Evolutionary conservation across 1,139 yeast species (phyloP).

Genomic region (Saccharomycopsis hybrid): DNA sequence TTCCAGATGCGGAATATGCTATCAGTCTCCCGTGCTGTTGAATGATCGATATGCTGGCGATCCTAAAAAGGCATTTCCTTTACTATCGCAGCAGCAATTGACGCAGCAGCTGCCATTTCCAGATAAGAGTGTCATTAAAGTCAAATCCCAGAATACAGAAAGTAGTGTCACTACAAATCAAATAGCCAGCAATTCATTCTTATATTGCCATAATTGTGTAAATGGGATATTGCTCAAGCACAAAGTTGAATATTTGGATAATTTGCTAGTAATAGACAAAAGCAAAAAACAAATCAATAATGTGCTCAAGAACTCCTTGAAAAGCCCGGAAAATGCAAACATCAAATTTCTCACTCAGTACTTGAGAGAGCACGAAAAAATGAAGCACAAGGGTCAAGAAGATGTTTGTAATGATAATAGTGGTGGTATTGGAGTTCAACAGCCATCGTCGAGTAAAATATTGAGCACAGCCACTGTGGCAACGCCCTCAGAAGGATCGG

Average conservation of each 20-base stretch:
- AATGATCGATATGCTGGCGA: slow-evolving; percentile 3
- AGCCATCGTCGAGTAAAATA: background rate
- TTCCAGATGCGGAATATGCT: slow-evolving; percentile 9
- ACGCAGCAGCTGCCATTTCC: background rate
- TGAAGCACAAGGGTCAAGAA: background rate
- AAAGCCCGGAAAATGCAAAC: slow-evolving; percentile 7
- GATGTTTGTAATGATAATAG: background rate
- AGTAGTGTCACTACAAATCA: too few species aligned
- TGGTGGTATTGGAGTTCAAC: too few species aligned
- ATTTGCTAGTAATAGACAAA: background rate
- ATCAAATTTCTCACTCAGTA: slow-evolving; percentile 9
- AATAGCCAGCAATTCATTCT: background rate
- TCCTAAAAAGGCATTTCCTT: background rate
- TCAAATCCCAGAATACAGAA: background rate
- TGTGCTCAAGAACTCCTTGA: slow-evolving; percentile 9
- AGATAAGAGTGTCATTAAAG: background rate
- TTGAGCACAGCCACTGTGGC: too few species aligned
- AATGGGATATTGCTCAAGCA: background rate
- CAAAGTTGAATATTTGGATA: slow-evolving; percentile 6
- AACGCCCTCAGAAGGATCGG: slow-evolving; percentile 4
- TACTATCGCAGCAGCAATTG: background rate
- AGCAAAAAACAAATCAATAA: slow-evolving; percentile 3
- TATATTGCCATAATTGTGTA: slow-evolving; percentile 12
- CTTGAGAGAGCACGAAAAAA: background rate
- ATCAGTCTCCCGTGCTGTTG: slow-evolving; percentile 8